These are phyloP conservation scores for Serendipita sp. DNA, from an alignment of 1,284 basidiomycete species.

Conservation along the genomic window DNA sequence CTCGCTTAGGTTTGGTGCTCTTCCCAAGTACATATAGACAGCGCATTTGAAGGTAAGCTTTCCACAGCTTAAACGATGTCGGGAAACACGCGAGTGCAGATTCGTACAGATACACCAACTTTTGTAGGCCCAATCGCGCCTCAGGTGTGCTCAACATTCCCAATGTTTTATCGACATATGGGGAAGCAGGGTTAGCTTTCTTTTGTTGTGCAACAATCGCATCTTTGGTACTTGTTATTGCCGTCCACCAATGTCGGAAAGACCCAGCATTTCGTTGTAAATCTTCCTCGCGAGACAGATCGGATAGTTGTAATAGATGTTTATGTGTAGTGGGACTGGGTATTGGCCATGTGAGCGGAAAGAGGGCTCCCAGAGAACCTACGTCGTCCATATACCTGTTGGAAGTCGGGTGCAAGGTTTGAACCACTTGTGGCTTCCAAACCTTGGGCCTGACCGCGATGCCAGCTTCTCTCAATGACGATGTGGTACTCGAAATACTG, in stretches of 20 bases:
- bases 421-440: too few relatives aligned
- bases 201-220: constrained; percentile 42
- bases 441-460: background rate
- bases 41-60: constrained; percentile 74
- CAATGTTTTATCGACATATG: constrained; percentile 39
- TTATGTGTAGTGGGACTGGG: constrained; percentile 71
- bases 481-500: background rate
- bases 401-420: too few relatives aligned
- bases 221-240: constrained; percentile 69
- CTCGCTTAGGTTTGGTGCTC: constrained; percentile 51
- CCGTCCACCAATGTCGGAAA: constrained; percentile 82
- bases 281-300: constrained; percentile 87
- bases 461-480: background rate
- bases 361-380: constrained; percentile 35
- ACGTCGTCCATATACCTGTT: background rate
- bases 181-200: constrained; percentile 31
- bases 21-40: constrained; percentile 80
- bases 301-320: constrained; percentile 58
- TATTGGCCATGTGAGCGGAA: constrained; percentile 74
- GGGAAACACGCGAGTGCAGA: constrained; percentile 81
- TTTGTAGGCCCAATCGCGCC: constrained; percentile 64
- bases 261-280: constrained; percentile 86
- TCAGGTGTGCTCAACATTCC: constrained; percentile 63
- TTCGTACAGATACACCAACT: constrained; percentile 84
- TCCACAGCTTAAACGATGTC: constrained; percentile 88